Percentiles rank a stretch among this genome's conserved stretches.
phyloP scores from a whole-genome alignment of 805 yeast genomes.

The Priceomyces melissophilus region DNA sequence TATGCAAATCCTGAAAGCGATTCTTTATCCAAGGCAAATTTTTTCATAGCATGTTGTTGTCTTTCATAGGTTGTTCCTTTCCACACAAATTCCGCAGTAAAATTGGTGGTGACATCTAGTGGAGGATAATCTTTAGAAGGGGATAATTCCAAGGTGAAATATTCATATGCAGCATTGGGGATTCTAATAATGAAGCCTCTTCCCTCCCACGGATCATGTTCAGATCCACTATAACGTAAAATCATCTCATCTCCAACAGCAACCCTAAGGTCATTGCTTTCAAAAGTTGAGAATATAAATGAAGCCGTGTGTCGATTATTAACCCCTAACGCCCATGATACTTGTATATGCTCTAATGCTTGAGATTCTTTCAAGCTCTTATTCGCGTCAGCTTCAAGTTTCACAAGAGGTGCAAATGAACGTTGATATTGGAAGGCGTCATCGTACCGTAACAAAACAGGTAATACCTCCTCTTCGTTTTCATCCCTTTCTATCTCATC shows the following conservation, averaged over 20 bases:
- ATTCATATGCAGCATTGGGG: slow-evolving; percentile 65
- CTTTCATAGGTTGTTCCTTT: slow-evolving; percentile 78
- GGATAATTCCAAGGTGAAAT: slow-evolving; percentile 66
- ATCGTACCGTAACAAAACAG: slow-evolving; percentile 69
- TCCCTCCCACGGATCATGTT: slow-evolving; percentile 66
- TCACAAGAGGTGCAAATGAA: slow-evolving; percentile 78
- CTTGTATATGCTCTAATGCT: slow-evolving; percentile 66
- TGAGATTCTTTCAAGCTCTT: slow-evolving; percentile 70
- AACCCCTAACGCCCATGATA: slow-evolving; percentile 69
- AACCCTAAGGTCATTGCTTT: slow-evolving; percentile 60
- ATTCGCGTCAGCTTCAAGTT: slow-evolving; percentile 80
- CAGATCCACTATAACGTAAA: slow-evolving; percentile 57
- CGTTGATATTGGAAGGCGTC: slow-evolving; percentile 86
- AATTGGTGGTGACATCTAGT: slow-evolving; percentile 57
- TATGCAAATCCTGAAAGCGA: slow-evolving; percentile 74
- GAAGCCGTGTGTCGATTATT: slow-evolving; percentile 66
- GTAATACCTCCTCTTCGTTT: slow-evolving; percentile 57
- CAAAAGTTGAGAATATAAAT: slow-evolving; percentile 66
- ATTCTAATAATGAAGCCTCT: slow-evolving; percentile 67
- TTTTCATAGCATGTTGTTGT: slow-evolving; percentile 74
- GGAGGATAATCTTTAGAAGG: slow-evolving; percentile 48
- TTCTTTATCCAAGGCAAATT: slow-evolving; percentile 65
- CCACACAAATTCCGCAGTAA: slow-evolving; percentile 88
- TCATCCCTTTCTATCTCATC: slow-evolving; percentile 56
- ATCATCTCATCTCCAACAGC: slow-evolving; percentile 84